Conservation (phyloP, 352 stramenopile genomes). For the Pythium myriotylum region DNA sequence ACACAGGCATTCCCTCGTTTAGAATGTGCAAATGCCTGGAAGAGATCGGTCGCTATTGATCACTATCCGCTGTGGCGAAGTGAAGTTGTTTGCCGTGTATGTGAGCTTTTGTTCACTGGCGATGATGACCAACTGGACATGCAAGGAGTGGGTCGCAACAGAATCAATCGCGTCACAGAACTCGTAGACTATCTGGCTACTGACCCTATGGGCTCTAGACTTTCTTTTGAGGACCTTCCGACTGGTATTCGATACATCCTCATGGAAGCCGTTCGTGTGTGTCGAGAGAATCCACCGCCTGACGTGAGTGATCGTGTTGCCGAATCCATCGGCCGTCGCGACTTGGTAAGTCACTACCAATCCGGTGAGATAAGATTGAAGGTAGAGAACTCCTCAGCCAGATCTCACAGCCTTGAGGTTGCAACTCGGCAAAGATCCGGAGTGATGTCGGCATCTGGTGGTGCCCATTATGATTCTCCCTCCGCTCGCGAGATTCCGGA, state of each 20-base stretch:
- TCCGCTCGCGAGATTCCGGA: constrained; percentile 38
- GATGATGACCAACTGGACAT: constrained; percentile 13
- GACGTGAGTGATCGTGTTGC: constrained; percentile 61
- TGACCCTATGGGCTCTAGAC: constrained; percentile 31
- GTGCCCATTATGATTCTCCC: not conserved
- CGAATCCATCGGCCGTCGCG: constrained; percentile 58
- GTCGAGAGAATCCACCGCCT: constrained; percentile 60
- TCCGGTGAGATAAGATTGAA: not conserved
- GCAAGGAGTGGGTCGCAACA: constrained; percentile 3
- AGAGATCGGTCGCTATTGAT: not conserved
- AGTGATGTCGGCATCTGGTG: not conserved
- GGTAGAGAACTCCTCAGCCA: not conserved
- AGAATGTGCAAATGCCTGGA: constrained; percentile 12
- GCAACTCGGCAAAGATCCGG: constrained; percentile 11
- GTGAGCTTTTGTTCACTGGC: constrained; percentile 18
- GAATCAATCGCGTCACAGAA: constrained; percentile 29
- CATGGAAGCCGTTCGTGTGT: constrained; percentile 51
- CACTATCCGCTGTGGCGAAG: constrained; percentile 24
- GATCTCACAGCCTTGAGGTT: constrained; percentile 19
- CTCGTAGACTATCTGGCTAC: constrained; percentile 55
- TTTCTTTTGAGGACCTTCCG: constrained; percentile 62
- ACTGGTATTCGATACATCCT: constrained; percentile 63
- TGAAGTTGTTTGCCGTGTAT: constrained; percentile 21
- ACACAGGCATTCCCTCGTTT: constrained; percentile 19
- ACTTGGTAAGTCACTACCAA: constrained; percentile 41